Percentiles rank a stretch among this genome's conserved stretches.
Evolutionary conservation across 768 basidiomycete genomes (phyloP).

Genomic region (Kwoniella botswanensis): DNA sequence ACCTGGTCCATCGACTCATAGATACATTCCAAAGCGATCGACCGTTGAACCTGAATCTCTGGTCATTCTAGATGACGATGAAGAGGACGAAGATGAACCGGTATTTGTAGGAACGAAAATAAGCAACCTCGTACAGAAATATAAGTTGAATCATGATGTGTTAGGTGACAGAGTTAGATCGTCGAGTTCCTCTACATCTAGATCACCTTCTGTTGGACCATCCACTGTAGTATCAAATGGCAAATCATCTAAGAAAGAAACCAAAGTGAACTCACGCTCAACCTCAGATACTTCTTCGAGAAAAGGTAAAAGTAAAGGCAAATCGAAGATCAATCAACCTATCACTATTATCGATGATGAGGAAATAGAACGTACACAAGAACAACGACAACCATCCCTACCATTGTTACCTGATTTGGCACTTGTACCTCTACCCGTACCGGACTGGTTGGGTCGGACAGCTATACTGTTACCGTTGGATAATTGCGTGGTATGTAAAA

Average conservation of each 20-base stretch:
- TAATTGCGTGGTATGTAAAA: slow-evolving; percentile 39
- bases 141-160: slow-evolving; percentile 12
- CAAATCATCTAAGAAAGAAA: neutral
- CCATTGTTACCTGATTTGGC: slow-evolving; percentile 24
- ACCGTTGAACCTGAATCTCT: neutral
- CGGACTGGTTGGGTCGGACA: slow-evolving; percentile 41
- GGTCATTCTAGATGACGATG: slow-evolving; percentile 1
- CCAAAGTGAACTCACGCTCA: neutral
- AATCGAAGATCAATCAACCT: neutral
- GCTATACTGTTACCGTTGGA: slow-evolving; percentile 26
- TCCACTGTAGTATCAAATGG: neutral
- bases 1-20: slow-evolving; percentile 5
- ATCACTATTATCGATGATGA: neutral
- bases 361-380: neutral
- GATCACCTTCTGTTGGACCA: slow-evolving; percentile 12
- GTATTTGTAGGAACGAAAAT: slow-evolving; percentile 28
- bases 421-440: slow-evolving; percentile 30
- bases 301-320: slow-evolving; percentile 1
- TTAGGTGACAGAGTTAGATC: neutral
- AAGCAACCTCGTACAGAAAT: slow-evolving; percentile 19
- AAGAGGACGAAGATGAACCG: slow-evolving; percentile 34
- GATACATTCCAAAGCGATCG: neutral
- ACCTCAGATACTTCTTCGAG: neutral
- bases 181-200: neutral
- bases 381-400: slow-evolving; percentile 6